Base-by-base conservation (phyloP, 345 rosid genomes). In the Streptanthus diversifolius region DNA sequence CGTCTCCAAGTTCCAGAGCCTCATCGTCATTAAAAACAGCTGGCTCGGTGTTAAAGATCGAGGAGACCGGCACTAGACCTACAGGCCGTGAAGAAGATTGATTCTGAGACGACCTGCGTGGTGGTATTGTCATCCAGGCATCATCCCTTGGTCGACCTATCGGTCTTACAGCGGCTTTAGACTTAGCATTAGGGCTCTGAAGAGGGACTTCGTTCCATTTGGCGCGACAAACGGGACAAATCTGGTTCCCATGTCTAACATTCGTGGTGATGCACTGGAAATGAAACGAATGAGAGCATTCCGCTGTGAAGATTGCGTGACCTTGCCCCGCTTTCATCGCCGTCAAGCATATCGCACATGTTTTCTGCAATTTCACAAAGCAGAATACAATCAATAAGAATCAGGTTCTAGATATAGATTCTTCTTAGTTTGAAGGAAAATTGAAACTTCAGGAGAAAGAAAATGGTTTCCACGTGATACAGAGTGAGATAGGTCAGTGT, bases 271-370 rank as follows among this genome's bases (percentile, higher is more conserved):
- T 95, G 85, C 99, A 95, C 8, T 86, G 90, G 80, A 95, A 92
- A 73, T 95, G 99, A 83, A 95, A 95, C 64, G 98, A 86, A 76
- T 95, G 99, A 19, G 99, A 86, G 63, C 99, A 91, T 78, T 93
- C 98, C 32, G 99, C 99, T 0, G 96, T 95, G 74, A 95, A 95
- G 64, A 95, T 95, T 13, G 99, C 98, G 17, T 84, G 97, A 43
- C 98, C 98, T 22, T 78, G 84, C 7, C 98, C 97, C 37, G 92
- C 79, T 80, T 87, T 92, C 82, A 91, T 85, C 74, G 84, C 67
- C 49, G 84, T 81, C 59, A 95, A 82, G 70, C 99, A 95, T 80
- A 95, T 95, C 8, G 98, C 85, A 84, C 99, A 95, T 1, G 84
- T 84, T 72, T 68, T 86, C 98, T 93, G 91, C 87, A 87, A 48